Evolutionary conservation across 352 stramenopile genomes (phyloP).

Genomic region (Peronospora farinosa): DNA sequence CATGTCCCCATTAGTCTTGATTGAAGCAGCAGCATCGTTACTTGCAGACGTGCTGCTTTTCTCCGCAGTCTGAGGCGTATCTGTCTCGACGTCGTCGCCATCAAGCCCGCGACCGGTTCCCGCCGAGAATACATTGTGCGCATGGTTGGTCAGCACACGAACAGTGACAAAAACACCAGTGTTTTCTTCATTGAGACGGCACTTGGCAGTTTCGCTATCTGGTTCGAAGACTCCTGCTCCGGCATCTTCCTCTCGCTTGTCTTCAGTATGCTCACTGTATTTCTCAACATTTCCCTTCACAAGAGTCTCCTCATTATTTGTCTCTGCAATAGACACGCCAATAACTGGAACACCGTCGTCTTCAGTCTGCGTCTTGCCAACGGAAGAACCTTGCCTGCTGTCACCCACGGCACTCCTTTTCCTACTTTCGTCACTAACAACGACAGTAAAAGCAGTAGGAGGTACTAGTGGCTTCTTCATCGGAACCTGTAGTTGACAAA

Average conservation of each 20-base stretch:
- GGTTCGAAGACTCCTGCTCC: slow-evolving; percentile 11
- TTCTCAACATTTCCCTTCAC: slow-evolving; percentile 3
- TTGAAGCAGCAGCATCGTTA: background rate
- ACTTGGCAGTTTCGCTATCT: slow-evolving; percentile 15
- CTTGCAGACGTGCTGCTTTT: slow-evolving; percentile 1
- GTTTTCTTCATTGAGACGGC: slow-evolving; percentile 28
- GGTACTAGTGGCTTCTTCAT: slow-evolving; percentile 25
- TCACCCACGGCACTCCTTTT: slow-evolving; percentile 1
- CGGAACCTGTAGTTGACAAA: slow-evolving; percentile 44
- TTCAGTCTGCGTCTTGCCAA: slow-evolving; percentile 3
- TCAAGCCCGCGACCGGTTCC: slow-evolving; percentile 5
- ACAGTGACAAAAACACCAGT: slow-evolving; percentile 31
- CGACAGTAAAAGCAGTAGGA: slow-evolving; percentile 5
- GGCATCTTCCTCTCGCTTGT: slow-evolving; percentile 5
- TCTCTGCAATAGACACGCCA: background rate
- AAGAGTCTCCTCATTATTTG: slow-evolving; percentile 13
- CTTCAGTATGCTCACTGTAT: slow-evolving; percentile 5
- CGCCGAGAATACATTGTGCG: slow-evolving; percentile 12
- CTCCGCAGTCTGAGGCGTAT: slow-evolving; percentile 7
- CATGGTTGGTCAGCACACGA: slow-evolving; percentile 24
- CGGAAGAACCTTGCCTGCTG: slow-evolving; percentile 1
- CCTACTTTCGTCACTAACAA: slow-evolving; percentile 13
- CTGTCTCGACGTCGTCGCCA: slow-evolving; percentile 7
- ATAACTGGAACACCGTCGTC: slow-evolving; percentile 5
- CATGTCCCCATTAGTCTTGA: slow-evolving; percentile 8